Base-by-base conservation (phyloP, 495 filamentous ascomycete genomes). In the Tricharina praecox region DNA sequence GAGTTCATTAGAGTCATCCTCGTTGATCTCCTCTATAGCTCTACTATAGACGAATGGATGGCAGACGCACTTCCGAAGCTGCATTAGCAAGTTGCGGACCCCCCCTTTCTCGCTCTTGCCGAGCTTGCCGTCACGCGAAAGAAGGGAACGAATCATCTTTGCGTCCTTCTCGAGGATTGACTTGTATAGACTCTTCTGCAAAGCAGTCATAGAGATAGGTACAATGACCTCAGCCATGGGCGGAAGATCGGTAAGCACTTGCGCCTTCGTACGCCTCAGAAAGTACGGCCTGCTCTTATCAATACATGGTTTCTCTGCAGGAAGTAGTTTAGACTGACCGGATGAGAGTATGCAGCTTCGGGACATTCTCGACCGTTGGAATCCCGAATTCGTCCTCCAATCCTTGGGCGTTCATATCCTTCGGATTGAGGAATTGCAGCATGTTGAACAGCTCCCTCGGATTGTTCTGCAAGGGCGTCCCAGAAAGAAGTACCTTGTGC, bases 131-230 rank as follows among this genome's bases (percentile, higher is more conserved):
- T 68, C 65, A 23, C 68, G 70, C 1, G 73, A 70, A 57, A 93
- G 82, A 21, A 99, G 83, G 0, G 87, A 76, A 47, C 78, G 78
- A 55, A 97, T 86, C n/a, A 96, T 70, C 15, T 84, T 71, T 0
- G 85, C 78, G 53, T 92, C 94, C 55, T 87, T 84, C 4, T 81
- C 74, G 43, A 97, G 71, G 48, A 97, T 95, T 0, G 82, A 90
- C 55, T 86, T 93, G 67, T 87, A 96, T 0, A 99, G 71, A 59
- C 82, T 90, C 66, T 93, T 87, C 58, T 96, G 92, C 5, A 99
- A 67, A 24, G 85, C 67, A 4, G 80, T 82, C 87, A 96, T 93
- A 10, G 82, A 82, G 4, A 96, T 77, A 0, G 92, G 92, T 1
- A 99, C 65, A 52, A 96, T 96, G 46, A 96, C 82, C 59, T 96